Conservation (phyloP, 495 filamentous ascomycete genomes). For the Cladorrhinum samala region DNA sequence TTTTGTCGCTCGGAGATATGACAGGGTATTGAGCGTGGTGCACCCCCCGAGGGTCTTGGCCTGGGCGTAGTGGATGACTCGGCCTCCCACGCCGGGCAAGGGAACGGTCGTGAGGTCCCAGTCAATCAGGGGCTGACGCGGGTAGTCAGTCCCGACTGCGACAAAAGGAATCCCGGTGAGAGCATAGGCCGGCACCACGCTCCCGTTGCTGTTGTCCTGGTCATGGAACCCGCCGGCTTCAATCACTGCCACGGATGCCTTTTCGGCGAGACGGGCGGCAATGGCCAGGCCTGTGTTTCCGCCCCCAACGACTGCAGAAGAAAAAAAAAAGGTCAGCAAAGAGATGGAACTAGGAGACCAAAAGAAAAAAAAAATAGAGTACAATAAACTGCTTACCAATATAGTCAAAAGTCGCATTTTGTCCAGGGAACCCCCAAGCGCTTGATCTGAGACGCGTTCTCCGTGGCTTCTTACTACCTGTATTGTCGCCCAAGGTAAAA, state of each 20-base stretch:
- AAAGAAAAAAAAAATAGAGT: too few relatives aligned
- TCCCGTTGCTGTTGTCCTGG: constrained; percentile 37
- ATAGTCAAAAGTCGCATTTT: too few relatives aligned
- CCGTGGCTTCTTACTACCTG: too few relatives aligned
- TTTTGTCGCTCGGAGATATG: constrained; percentile 35
- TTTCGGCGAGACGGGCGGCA: constrained; percentile 43
- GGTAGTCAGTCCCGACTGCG: constrained; percentile 5
- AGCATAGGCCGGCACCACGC: constrained; percentile 34
- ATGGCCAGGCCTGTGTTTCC: constrained; percentile 48
- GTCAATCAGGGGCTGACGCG: constrained; percentile 34
- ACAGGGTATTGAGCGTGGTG: constrained; percentile 48
- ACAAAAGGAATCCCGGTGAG: constrained; percentile 12
- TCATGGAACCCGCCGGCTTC: constrained; percentile 57
- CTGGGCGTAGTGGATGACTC: constrained; percentile 32
- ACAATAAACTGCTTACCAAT: too few relatives aligned
- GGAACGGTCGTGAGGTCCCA: constrained; percentile 43
- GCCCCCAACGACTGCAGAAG: constrained; percentile 44
- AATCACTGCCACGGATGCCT: constrained; percentile 37
- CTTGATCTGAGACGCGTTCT: too few relatives aligned
- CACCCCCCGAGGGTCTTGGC: constrained; percentile 42
- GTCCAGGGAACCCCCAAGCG: too few relatives aligned
- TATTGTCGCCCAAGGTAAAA: too few relatives aligned
- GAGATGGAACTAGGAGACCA: too few relatives aligned
- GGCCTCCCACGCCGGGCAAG: constrained; percentile 28
- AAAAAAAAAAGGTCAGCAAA: too few relatives aligned